These are phyloP conservation scores for Blastobotrys niveus DNA, from an alignment of 1,139 yeast species.

Conservation along the genomic window DNA sequence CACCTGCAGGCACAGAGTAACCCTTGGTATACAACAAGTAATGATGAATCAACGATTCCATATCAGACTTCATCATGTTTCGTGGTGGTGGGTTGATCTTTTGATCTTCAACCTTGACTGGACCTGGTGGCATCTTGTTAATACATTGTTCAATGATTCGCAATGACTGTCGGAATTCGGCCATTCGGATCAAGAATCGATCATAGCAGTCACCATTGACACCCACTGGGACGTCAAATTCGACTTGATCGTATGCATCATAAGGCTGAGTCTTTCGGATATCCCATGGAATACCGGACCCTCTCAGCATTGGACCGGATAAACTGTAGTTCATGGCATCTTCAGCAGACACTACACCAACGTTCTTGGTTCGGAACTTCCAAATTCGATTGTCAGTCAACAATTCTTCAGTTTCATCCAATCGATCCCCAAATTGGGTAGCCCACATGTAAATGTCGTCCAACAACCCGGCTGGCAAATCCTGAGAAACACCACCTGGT, in stretches of 20 bases:
- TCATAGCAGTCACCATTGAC: slow-evolving; percentile 87
- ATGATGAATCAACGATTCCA: slow-evolving; percentile 90
- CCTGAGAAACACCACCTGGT: slow-evolving; percentile 92
- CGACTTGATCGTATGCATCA: slow-evolving; percentile 83
- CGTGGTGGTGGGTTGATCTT: slow-evolving; percentile 83
- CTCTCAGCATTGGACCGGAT: slow-evolving; percentile 87
- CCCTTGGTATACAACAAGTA: slow-evolving; percentile 85
- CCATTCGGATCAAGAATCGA: slow-evolving; percentile 82
- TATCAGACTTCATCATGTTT: slow-evolving; percentile 78
- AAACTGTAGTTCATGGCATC: slow-evolving; percentile 79
- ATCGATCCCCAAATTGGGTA: slow-evolving; percentile 88
- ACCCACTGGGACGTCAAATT: slow-evolving; percentile 84
- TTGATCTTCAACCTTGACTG: slow-evolving; percentile 86
- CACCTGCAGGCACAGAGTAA: slow-evolving; percentile 84
- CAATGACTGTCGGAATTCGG: slow-evolving; percentile 85
- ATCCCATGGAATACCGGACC: slow-evolving; percentile 85
- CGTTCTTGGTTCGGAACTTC: slow-evolving; percentile 80
- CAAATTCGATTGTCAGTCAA: slow-evolving; percentile 88
- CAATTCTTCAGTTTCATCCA: slow-evolving; percentile 86
- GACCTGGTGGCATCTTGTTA: slow-evolving; percentile 89
- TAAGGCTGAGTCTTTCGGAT: slow-evolving; percentile 83
- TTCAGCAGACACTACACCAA: slow-evolving; percentile 78
- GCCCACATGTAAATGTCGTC: slow-evolving; percentile 97
- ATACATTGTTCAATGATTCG: slow-evolving; percentile 87
- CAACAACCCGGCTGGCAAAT: slow-evolving; percentile 75